Evolutionary conservation across 2,329 filamentous ascomycete genomes (phyloP).

Genomic region (Fonsecaea pedrosoi): DNA sequence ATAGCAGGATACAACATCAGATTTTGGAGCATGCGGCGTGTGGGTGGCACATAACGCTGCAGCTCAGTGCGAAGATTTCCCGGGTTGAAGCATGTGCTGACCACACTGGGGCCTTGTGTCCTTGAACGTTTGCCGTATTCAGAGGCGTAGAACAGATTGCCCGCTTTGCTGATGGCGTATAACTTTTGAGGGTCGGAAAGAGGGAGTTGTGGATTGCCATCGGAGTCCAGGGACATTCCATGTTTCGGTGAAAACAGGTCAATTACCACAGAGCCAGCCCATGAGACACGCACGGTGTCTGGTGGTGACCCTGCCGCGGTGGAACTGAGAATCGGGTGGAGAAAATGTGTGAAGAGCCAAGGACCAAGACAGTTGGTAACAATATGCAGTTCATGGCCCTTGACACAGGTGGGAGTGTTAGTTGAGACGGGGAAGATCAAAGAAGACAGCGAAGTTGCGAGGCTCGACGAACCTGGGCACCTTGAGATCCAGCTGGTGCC

Average conservation of each 20-base stretch:
- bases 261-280: constrained; percentile 34
- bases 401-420: constrained; percentile 23
- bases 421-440: constrained; percentile 41
- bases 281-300: constrained; percentile 44
- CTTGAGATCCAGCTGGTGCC: constrained; percentile 39
- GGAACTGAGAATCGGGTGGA: constrained; percentile 44
- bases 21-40: neutral
- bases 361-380: constrained; percentile 48
- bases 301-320: constrained; percentile 38
- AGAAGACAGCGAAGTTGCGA: neutral
- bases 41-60: constrained; percentile 40
- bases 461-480: constrained; percentile 30
- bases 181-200: constrained; percentile 20
- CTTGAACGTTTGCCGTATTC: constrained; percentile 39
- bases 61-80: constrained; percentile 51
- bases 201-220: constrained; percentile 9
- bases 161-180: constrained; percentile 30
- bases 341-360: constrained; percentile 48
- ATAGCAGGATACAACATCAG: constrained; percentile 40
- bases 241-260: constrained; percentile 16
- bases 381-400: constrained; percentile 47
- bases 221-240: constrained; percentile 3
- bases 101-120: constrained; percentile 41
- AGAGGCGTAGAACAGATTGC: constrained; percentile 24
- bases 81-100: constrained; percentile 50